Evolutionary conservation across 441 rosid species (phyloP).

Genomic region (Adansonia gregorii): DNA sequence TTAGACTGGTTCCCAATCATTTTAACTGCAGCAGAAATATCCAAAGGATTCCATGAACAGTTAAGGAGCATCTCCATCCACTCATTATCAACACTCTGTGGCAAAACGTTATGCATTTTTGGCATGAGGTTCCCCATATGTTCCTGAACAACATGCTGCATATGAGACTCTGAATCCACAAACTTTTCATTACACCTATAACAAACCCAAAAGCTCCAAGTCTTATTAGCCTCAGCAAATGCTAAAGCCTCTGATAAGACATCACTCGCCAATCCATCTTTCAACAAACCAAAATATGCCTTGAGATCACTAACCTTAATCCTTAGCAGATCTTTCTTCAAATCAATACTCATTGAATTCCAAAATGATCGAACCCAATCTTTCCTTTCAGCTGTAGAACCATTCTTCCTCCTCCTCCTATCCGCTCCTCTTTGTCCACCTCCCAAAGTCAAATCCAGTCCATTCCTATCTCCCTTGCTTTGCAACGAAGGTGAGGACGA

Average conservation of each 20-base stretch:
- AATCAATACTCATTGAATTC: conserved; percentile 64
- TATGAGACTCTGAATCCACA: conserved; percentile 61
- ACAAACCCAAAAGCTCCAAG: conserved; percentile 86
- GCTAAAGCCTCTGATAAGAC: conserved; percentile 65
- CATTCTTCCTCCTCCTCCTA: conserved; percentile 65
- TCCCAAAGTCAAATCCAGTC: conserved; percentile 43
- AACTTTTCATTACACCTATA: conserved; percentile 67
- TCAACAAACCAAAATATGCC: conserved; percentile 58
- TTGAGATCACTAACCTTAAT: conserved; percentile 63
- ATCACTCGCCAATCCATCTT: conserved; percentile 59
- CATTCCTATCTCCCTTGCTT: conserved; percentile 47
- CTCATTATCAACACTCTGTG: conserved; percentile 65
- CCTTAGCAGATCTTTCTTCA: conserved; percentile 65
- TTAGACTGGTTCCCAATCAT: conserved; percentile 57
- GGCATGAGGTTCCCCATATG: conserved; percentile 78
- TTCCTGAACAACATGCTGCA: conserved; percentile 77
- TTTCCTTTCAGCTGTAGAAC: conserved; percentile 62
- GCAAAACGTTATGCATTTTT: conserved; percentile 73
- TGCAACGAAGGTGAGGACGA: conserved; percentile 34
- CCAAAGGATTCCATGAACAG: conserved; percentile 86
- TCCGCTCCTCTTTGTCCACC: conserved; percentile 62
- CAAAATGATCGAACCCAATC: conserved; percentile 68
- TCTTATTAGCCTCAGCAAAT: conserved; percentile 59
- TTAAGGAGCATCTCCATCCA: conserved; percentile 76
- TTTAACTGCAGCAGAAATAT: conserved; percentile 60